phyloP scores from a whole-genome alignment of 805 yeast species.

The Spencermartinsiella europaea region DNA sequence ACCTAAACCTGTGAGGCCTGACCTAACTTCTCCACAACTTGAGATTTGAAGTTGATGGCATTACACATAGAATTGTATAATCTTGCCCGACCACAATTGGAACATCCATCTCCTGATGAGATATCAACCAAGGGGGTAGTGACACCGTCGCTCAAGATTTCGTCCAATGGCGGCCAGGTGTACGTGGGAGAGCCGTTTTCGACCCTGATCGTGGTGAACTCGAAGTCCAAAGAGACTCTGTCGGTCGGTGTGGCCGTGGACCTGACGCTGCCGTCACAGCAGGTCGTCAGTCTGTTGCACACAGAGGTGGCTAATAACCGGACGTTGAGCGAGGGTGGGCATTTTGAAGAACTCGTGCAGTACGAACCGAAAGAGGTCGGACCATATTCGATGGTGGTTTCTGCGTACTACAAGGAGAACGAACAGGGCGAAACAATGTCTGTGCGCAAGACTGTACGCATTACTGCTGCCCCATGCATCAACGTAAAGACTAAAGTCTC shows the following conservation, averaged over 20 bases:
- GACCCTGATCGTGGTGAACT: slow-evolving; percentile 20
- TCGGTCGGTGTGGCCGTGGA: slow-evolving; percentile 15
- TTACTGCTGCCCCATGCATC: slow-evolving; percentile 31
- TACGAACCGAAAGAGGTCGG: slow-evolving; percentile 28
- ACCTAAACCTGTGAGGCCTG: too few relatives aligned
- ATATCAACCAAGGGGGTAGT: not conserved
- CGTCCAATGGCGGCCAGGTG: slow-evolving; percentile 25
- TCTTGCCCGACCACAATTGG: not conserved
- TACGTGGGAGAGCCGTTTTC: slow-evolving; percentile 31
- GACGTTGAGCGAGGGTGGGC: not conserved
- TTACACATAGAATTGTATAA: not conserved
- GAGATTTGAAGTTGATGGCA: too few relatives aligned
- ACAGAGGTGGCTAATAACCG: slow-evolving; percentile 6
- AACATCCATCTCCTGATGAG: not conserved
- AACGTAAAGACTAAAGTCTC: slow-evolving; percentile 27
- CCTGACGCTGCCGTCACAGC: slow-evolving; percentile 17
- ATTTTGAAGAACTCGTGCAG: slow-evolving; percentile 15
- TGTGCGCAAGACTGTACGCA: slow-evolving; percentile 25
- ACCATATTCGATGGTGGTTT: slow-evolving; percentile 23
- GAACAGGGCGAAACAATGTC: slow-evolving; percentile 10
- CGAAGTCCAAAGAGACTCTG: not conserved
- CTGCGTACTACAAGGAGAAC: slow-evolving; percentile 17
- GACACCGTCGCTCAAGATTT: slow-evolving; percentile 18
- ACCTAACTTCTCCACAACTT: too few relatives aligned
- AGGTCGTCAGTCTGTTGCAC: slow-evolving; percentile 9